A percentile compares a stretch with the other conserved stretches of the same genome.
phyloP scores from a whole-genome alignment of 345 rosid species.

The Dipteronia dyeriana region DNA sequence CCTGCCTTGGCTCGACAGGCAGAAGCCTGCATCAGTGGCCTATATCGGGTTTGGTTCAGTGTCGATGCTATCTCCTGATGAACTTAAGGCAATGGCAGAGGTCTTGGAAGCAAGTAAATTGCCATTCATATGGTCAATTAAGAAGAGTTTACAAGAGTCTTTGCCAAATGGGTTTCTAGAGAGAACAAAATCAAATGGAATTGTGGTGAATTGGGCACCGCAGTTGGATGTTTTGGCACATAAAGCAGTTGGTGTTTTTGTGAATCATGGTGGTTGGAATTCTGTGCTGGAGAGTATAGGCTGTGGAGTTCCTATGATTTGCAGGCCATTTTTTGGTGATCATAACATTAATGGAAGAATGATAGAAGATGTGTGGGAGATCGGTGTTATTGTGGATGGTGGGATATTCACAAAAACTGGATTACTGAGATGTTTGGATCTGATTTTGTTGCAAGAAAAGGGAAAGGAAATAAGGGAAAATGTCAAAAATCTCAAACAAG shows the following conservation, averaged over 20 bases:
- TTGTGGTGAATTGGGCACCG: conserved; percentile 43
- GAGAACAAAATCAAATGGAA: conserved; percentile 28
- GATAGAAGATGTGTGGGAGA: conserved; percentile 33
- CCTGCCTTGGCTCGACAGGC: conserved; percentile 42
- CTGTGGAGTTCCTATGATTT: conserved; percentile 40
- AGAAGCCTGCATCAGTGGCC: conserved; percentile 33
- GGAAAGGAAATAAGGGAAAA: conserved; percentile 33
- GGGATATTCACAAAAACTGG: conserved; percentile 26
- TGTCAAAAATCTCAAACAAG: conserved; percentile 1
- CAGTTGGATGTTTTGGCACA: conserved; percentile 32
- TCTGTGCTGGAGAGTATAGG: conserved; percentile 40
- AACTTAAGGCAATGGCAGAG: conserved; percentile 36
- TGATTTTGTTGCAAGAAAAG: conserved; percentile 11
- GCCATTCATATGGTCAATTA: conserved; percentile 46
- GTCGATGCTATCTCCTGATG: conserved; percentile 30
- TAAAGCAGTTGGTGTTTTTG: conserved; percentile 30
- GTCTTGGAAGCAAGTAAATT: conserved; percentile 32
- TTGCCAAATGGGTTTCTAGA: conserved; percentile 45
- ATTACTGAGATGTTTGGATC: conserved; percentile 9
- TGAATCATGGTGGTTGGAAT: conserved; percentile 44
- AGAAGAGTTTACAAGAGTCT: conserved; percentile 14
- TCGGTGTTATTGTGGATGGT: conserved; percentile 25
- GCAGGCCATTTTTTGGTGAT: conserved; percentile 47
- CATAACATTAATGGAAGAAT: conserved; percentile 37
- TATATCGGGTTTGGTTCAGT: conserved; percentile 47